A percentile compares a stretch with the other conserved stretches of the same genome.
Evolutionary conservation across 116 monocot genomes (phyloP).

Genomic region (Cymodocea nodosa): DNA sequence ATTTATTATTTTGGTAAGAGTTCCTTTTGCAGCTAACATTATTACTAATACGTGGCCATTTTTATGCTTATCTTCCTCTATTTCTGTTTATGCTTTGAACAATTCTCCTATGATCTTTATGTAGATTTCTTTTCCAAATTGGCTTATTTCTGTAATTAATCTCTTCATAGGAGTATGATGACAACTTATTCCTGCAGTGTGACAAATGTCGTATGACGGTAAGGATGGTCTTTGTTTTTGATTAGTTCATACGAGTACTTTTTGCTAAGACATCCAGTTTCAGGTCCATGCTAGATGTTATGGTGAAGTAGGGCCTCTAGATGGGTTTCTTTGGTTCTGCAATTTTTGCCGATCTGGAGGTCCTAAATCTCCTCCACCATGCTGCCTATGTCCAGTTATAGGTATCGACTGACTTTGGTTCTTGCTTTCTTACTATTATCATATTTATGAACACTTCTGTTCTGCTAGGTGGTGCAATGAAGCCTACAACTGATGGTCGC

Average conservation of each 20-base stretch:
- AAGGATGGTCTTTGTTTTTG: slow-evolving; percentile 8
- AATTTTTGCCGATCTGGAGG: slow-evolving; percentile 85
- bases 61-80: background rate
- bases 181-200: slow-evolving; percentile 94
- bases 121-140: background rate
- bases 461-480: slow-evolving; percentile 81
- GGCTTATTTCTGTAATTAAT: slow-evolving; percentile 6
- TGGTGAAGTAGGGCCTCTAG: slow-evolving; percentile 76
- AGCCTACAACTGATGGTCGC: slow-evolving; percentile 95
- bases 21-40: too few species aligned
- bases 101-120: background rate
- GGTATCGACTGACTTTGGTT: slow-evolving; percentile 14
- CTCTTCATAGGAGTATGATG: slow-evolving; percentile 82
- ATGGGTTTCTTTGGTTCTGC: slow-evolving; percentile 97
- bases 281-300: slow-evolving; percentile 99
- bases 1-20: too few species aligned
- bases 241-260: background rate
- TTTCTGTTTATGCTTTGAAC: too few species aligned
- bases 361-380: slow-evolving; percentile 59
- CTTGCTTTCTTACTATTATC: background rate
- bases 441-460: background rate
- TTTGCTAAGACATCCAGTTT: background rate
- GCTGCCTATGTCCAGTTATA: slow-evolving; percentile 89
- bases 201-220: slow-evolving; percentile 99
- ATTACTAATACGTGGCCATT: too few species aligned